Conservation (phyloP, 2,329 filamentous ascomycete species). For the Colletotrichum falcatum region DNA sequence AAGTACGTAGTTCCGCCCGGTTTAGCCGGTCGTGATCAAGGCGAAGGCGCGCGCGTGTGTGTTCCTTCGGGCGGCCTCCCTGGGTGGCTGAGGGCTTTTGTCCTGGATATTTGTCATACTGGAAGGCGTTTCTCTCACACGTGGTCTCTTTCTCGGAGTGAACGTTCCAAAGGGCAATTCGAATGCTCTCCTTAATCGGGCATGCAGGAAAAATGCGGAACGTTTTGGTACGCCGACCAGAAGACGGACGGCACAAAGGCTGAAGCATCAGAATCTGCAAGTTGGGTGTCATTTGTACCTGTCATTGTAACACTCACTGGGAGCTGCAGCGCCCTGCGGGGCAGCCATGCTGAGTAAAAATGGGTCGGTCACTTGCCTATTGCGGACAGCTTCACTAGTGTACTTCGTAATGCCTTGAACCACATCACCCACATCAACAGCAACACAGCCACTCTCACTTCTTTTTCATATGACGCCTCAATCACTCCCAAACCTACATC, state of each 20-base stretch:
- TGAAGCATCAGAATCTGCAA: background rate
- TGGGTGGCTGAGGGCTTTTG: slow-evolving; percentile 24
- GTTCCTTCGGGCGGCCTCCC: background rate
- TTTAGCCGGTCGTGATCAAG: slow-evolving; percentile 11
- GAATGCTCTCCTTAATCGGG: too few species aligned
- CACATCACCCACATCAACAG: background rate
- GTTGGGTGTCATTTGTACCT: background rate
- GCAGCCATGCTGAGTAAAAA: background rate
- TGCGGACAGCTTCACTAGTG: slow-evolving; percentile 34
- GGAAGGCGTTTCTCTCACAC: background rate
- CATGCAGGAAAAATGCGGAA: too few species aligned
- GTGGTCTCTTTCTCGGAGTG: background rate
- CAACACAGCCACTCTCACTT: slow-evolving; percentile 34
- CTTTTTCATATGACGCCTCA: slow-evolving; percentile 18
- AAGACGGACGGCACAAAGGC: background rate
- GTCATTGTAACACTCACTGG: background rate
- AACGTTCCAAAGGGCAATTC: background rate
- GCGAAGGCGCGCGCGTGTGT: background rate
- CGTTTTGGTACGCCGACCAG: background rate
- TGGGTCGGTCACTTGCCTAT: slow-evolving; percentile 16
- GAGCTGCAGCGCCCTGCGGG: slow-evolving; percentile 15
- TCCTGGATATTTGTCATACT: background rate
- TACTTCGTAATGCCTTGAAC: background rate
- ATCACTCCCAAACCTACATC: slow-evolving; percentile 6
- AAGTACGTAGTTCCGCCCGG: slow-evolving; percentile 38